Evolutionary conservation across 2,329 filamentous ascomycete genomes (phyloP).

Genomic region (Xylaria sp.): DNA sequence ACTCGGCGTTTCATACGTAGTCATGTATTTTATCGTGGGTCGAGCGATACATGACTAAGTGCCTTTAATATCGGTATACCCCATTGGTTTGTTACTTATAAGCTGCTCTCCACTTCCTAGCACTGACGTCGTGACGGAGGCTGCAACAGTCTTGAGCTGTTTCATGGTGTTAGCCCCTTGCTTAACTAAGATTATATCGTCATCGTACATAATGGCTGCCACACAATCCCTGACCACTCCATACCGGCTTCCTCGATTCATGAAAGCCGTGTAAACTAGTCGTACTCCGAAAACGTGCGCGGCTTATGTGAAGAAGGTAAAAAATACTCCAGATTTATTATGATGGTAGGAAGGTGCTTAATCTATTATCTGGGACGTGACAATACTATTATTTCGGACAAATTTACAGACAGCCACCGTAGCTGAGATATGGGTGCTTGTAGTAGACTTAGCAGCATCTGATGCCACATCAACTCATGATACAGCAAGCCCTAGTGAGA

Average conservation of each 20-base stretch:
- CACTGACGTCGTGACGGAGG: neutral
- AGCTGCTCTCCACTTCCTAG: neutral
- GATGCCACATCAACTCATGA: neutral
- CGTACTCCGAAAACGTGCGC: too few species aligned
- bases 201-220: constrained; percentile 1
- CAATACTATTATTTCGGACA: neutral
- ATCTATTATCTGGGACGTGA: neutral
- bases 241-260: neutral
- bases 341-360: neutral
- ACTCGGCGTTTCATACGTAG: too few species aligned
- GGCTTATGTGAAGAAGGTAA: too few species aligned
- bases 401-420: neutral
- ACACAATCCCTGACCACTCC: neutral
- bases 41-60: neutral
- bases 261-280: neutral
- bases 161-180: neutral
- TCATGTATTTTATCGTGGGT: too few species aligned
- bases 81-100: too few species aligned
- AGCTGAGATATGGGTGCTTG: neutral
- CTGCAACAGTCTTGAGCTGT: too few species aligned
- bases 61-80: too few species aligned
- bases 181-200: neutral
- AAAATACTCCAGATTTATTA: neutral
- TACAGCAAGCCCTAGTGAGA: neutral
- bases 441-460: neutral